Evolutionary conservation across 768 basidiomycete species (phyloP).

Genomic region (Leucocoprinus birnbaumii): DNA sequence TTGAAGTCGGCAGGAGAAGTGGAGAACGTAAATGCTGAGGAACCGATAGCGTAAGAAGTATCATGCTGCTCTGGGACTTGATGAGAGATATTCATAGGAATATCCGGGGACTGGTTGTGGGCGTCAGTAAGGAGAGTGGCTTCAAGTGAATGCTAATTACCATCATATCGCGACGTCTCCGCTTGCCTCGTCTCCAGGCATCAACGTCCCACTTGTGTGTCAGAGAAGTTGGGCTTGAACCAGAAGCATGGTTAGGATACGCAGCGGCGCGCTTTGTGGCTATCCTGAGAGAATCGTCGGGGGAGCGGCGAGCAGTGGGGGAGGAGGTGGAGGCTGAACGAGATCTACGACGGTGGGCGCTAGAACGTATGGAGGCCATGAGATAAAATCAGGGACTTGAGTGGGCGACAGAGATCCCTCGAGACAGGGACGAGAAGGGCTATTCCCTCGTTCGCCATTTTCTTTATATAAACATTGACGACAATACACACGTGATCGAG

Average conservation of each 20-base stretch:
- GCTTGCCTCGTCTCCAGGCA: slow-evolving; percentile 51
- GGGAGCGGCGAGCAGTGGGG: slow-evolving; percentile 17
- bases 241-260: slow-evolving; percentile 34
- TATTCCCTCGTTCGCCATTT: not conserved
- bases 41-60: slow-evolving; percentile 18
- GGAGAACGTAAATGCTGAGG: slow-evolving; percentile 32
- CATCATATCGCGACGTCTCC: slow-evolving; percentile 44
- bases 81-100: slow-evolving; percentile 4
- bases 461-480: slow-evolving; percentile 2
- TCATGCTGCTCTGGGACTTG: slow-evolving; percentile 23
- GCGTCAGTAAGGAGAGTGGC: not conserved
- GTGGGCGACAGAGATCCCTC: not conserved
- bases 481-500: slow-evolving; percentile 1
- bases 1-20: slow-evolving; percentile 48
- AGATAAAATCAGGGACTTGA: not conserved
- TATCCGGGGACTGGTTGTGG: not conserved
- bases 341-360: slow-evolving; percentile 47
- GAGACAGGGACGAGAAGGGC: not conserved
- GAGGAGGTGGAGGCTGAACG: slow-evolving; percentile 44
- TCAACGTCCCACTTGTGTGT: slow-evolving; percentile 52
- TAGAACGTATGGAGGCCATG: slow-evolving; percentile 25
- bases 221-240: slow-evolving; percentile 18
- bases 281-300: slow-evolving; percentile 34
- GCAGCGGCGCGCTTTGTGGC: slow-evolving; percentile 52
- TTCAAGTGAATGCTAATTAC: slow-evolving; percentile 24